Evolutionary conservation across 306 rosid species (phyloP).

Genomic region (Acacia crassicarpa): DNA sequence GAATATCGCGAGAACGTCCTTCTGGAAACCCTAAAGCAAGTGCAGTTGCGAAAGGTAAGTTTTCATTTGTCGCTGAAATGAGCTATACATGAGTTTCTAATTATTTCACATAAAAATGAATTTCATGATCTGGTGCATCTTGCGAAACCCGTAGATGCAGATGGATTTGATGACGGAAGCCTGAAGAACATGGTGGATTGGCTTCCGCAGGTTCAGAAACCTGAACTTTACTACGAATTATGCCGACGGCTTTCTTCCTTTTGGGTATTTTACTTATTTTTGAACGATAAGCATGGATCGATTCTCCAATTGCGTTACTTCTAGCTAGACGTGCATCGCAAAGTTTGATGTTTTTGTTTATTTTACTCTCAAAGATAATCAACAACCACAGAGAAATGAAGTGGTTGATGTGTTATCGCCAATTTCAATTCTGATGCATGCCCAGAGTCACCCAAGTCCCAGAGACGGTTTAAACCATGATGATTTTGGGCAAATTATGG

Average conservation of each 20-base stretch:
- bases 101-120: not conserved
- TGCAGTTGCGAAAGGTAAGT: constrained; percentile 48
- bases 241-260: constrained; percentile 37
- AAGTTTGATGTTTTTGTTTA: not conserved
- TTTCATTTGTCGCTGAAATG: not conserved
- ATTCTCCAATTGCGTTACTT: not conserved
- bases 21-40: constrained; percentile 47
- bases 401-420: constrained; percentile 34
- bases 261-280: not conserved
- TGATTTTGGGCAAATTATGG: constrained; percentile 35
- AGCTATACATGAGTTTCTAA: not conserved
- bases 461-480: constrained; percentile 16
- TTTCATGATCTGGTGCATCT: constrained; percentile 31
- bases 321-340: not conserved
- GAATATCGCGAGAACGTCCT: constrained; percentile 53
- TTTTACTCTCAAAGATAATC: constrained; percentile 37
- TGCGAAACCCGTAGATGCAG: constrained; percentile 28
- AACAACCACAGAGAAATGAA: constrained; percentile 22
- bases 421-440: constrained; percentile 18
- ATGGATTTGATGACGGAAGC: constrained; percentile 30
- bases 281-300: not conserved
- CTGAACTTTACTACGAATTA: constrained; percentile 40
- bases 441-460: constrained; percentile 31
- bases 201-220: constrained; percentile 40
- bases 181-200: constrained; percentile 41